These are phyloP conservation scores for Russula sp. DNA, from an alignment of 768 basidiomycete genomes.

Conservation along the genomic window DNA sequence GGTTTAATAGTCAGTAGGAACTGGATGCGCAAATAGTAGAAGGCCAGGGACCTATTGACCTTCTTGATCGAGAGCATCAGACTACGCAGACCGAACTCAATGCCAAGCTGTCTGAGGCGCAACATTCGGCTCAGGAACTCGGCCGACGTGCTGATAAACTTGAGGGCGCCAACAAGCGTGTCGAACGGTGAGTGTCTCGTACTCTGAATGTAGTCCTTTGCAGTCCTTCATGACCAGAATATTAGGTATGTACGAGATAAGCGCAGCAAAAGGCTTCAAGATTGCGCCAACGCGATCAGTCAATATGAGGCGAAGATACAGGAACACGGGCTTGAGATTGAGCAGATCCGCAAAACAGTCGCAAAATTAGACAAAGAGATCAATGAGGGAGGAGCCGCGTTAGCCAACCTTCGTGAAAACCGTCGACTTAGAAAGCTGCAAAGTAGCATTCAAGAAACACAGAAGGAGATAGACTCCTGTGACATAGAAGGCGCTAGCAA, in stretches of 20 bases:
- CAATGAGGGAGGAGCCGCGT: slow-evolving; percentile 64
- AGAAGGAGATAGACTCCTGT: slow-evolving; percentile 65
- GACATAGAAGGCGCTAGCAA: slow-evolving; percentile 87
- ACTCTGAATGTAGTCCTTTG: neutral
- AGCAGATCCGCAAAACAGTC: slow-evolving; percentile 45
- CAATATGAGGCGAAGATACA: slow-evolving; percentile 47
- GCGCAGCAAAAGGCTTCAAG: slow-evolving; percentile 55
- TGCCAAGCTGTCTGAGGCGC: slow-evolving; percentile 49
- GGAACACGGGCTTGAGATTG: slow-evolving; percentile 42
- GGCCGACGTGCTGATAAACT: slow-evolving; percentile 63
- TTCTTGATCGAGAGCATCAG: slow-evolving; percentile 55
- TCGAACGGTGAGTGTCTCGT: slow-evolving; percentile 56
- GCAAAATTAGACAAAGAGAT: slow-evolving; percentile 72
- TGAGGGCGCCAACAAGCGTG: slow-evolving; percentile 53
- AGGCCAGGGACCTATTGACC: slow-evolving; percentile 62
- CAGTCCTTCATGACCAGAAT: neutral
- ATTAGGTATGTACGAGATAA: slow-evolving; percentile 72
- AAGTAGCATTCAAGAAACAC: slow-evolving; percentile 61
- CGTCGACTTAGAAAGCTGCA: slow-evolving; percentile 68
- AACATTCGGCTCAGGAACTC: slow-evolving; percentile 58
- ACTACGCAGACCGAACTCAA: slow-evolving; percentile 50
- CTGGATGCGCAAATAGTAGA: slow-evolving; percentile 58
- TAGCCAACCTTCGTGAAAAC: slow-evolving; percentile 79
- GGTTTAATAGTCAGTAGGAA: slow-evolving; percentile 44
- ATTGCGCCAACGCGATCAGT: slow-evolving; percentile 55